Base-by-base conservation (phyloP, 1,284 basidiomycete species). In the Ustilago loliicola region DNA sequence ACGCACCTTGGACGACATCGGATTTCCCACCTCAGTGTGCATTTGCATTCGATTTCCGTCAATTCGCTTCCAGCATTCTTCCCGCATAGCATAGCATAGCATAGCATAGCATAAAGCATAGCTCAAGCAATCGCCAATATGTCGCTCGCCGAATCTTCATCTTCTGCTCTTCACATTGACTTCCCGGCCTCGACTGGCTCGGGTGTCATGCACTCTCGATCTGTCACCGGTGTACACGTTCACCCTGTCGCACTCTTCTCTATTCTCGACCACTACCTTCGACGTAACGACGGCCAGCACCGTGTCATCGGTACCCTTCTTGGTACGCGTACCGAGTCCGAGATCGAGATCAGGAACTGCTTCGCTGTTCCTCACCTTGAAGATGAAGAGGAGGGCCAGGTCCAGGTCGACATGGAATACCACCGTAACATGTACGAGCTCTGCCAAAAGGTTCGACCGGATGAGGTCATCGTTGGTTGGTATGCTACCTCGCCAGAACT, bases 271-370 rank as follows among this genome's bases (percentile, higher is more conserved):
- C 96, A 99, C 89, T 97, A 95, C 88, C 91, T 98, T 58, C 93
- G 97, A 42, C 91, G 95, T 73, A 93, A 95, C 83, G 93, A 72
- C 45, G 74, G 78, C 17, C 82, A 82, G 64, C 76, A 74, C 32
- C 91, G 96, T 66, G 96, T 99, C 9, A 96, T 99, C 85, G 97
- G 97, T 27, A 98, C 97, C 0, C 90, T 99, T 32, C 92, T 99
- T 50, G 96, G 96, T 15, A 91, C 90, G 56, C 91, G 96, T 80
- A 91, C 90, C 53, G 92, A 94, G 59, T 70, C 76, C 47, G 83
- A 86, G 61, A 83, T 85, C 68, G 84, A 85, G 72, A 78, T 85
- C 56, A 80, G 80, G 60, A 81, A 76, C 70, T 80, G 77, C 58
- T 86, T 85, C 42, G 84, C 84, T 15, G 83, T 85, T 13, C 84